Percentiles rank a stretch among this genome's conserved stretches.
Conservation (phyloP, 305 asterid genomes). For the Solanum chacoense region DNA sequence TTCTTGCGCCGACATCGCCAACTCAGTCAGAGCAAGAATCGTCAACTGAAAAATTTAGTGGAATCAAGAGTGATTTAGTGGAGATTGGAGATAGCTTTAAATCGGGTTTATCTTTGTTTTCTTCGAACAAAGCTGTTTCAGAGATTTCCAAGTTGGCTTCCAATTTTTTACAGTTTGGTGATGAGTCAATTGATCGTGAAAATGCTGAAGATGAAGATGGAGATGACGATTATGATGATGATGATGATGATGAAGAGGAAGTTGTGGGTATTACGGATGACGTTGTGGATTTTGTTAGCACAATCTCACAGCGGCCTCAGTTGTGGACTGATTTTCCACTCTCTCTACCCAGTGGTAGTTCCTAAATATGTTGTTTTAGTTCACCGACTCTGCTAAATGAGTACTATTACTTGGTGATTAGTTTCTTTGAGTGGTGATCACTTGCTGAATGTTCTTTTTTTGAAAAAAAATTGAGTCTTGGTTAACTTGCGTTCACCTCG, state of each 20-base stretch:
- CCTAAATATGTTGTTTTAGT: background rate
- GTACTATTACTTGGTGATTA: background rate
- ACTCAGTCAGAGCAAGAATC: background rate
- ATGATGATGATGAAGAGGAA: constrained; percentile 17
- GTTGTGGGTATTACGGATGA: constrained; percentile 39
- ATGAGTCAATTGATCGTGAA: constrained; percentile 11
- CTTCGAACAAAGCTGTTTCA: constrained; percentile 20
- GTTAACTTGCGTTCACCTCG: background rate
- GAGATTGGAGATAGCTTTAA: constrained; percentile 67
- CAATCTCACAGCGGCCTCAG: constrained; percentile 40
- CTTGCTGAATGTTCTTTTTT: background rate
- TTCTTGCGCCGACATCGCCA: constrained; percentile 42
- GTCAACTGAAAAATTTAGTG: constrained; percentile 32
- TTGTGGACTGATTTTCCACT: constrained; percentile 74
- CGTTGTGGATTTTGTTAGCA: constrained; percentile 43
- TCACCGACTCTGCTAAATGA: background rate
- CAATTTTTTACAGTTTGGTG: constrained; percentile 33
- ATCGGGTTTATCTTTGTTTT: constrained; percentile 40
- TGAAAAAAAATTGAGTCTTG: background rate
- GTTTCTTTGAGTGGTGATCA: background rate
- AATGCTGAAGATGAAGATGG: constrained; percentile 8
- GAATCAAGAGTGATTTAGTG: constrained; percentile 56
- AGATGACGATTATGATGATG: constrained; percentile 18
- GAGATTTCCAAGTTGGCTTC: constrained; percentile 38
- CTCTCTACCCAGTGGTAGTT: constrained; percentile 40